These are phyloP conservation scores for Phytophthora chlamydospora DNA, from an alignment of 352 stramenopile genomes.

Conservation along the genomic window DNA sequence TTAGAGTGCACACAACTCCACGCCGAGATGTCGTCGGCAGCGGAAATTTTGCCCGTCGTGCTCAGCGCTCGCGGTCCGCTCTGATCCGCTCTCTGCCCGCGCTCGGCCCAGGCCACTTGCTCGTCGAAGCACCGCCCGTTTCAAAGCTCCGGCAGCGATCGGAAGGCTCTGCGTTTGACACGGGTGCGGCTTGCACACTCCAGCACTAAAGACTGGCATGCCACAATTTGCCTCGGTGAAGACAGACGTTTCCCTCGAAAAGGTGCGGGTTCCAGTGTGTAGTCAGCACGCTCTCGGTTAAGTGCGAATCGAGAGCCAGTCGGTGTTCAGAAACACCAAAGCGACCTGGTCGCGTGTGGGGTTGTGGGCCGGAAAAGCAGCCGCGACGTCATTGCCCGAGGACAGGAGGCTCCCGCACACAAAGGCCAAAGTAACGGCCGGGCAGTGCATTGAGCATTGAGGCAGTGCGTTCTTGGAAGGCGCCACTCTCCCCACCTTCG, in stretches of 20 bases:
- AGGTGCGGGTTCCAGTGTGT: no score
- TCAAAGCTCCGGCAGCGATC: background rate
- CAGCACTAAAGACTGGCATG: slow-evolving; percentile 5
- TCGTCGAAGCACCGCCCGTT: no score
- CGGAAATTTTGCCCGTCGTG: slow-evolving; percentile 16
- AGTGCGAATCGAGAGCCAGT: no score
- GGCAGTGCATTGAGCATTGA: background rate
- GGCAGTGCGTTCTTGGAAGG: slow-evolving; percentile 16
- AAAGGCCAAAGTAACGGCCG: slow-evolving; percentile 18
- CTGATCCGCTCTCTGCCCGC: no score
- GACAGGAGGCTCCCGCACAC: slow-evolving; percentile 22
- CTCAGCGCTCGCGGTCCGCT: no score
- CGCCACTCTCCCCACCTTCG: slow-evolving; percentile 19
- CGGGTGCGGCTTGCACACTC: slow-evolving; percentile 11
- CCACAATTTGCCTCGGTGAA: slow-evolving; percentile 9
- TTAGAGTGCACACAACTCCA: slow-evolving; percentile 18
- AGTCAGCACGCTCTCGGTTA: no score
- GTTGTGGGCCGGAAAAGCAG: slow-evolving; percentile 16
- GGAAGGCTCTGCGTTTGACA: slow-evolving; percentile 19
- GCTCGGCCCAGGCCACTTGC: no score
- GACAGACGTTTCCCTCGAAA: no score
- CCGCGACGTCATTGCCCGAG: slow-evolving; percentile 8
- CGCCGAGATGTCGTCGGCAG: background rate
- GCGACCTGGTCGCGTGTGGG: slow-evolving; percentile 8
- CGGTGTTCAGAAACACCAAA: no score